Evolutionary conservation across 139 green algal genomes (phyloP).

Genomic region (Klebsormidium nitens): DNA sequence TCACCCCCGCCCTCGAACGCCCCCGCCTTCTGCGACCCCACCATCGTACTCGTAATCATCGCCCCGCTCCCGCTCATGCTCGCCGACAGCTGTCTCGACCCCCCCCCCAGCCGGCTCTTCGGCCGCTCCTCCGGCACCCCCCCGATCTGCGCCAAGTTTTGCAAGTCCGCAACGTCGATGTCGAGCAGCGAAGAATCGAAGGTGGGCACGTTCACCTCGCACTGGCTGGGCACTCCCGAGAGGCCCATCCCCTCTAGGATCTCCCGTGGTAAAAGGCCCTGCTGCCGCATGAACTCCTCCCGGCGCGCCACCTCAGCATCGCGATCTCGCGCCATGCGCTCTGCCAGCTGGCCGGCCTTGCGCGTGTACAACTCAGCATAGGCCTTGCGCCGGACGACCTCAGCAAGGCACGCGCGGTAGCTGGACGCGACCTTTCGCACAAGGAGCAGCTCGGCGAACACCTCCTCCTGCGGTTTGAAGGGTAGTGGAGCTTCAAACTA

Average conservation of each 20-base stretch:
- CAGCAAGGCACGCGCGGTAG: conserved; percentile 74
- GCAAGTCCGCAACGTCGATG: conserved; percentile 19
- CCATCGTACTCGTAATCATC: neutral
- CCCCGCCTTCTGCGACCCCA: conserved; percentile 3
- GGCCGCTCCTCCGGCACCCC: neutral
- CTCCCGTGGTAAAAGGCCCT: conserved; percentile 46
- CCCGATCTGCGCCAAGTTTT: neutral
- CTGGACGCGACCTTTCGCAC: conserved; percentile 57
- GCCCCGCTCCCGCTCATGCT: conserved; percentile 3
- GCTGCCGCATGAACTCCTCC: conserved; percentile 51
- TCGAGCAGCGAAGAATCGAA: conserved; percentile 33
- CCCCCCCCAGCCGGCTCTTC: neutral
- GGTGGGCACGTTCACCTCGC: conserved; percentile 49
- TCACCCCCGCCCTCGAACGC: neutral
- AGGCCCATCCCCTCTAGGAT: conserved; percentile 65
- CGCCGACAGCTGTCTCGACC: neutral
- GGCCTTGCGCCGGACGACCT: conserved; percentile 64
- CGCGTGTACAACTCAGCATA: conserved; percentile 51
- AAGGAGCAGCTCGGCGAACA: conserved; percentile 62
- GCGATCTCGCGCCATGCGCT: conserved; percentile 61
- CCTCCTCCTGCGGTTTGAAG: conserved; percentile 61
- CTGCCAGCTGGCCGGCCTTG: conserved; percentile 63
- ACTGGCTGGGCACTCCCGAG: conserved; percentile 52
- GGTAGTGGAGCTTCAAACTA: neutral
- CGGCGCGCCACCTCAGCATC: conserved; percentile 61